Evolutionary conservation across 345 rosid genomes (phyloP).

Genomic region (Erucastrum elatum): DNA sequence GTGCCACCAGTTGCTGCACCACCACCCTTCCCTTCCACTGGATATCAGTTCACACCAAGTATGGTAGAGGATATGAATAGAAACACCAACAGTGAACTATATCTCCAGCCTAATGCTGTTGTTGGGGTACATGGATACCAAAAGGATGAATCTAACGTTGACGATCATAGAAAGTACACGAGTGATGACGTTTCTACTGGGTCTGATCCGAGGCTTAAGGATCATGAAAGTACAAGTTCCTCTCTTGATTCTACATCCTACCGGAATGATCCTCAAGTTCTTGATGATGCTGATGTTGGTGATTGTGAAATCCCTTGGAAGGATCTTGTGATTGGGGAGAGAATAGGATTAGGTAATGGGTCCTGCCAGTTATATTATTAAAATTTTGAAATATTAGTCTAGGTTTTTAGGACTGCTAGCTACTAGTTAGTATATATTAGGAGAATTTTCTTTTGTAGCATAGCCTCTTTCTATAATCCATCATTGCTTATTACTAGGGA

Average conservation of each 20-base stretch:
- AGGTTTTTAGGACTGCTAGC: not conserved
- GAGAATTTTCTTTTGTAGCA: not conserved
- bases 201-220: constrained; percentile 54
- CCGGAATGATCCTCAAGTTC: constrained; percentile 60
- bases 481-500: constrained; percentile 2
- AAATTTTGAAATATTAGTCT: not conserved
- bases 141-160: constrained; percentile 48
- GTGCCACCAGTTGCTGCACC: constrained; percentile 43
- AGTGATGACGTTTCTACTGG: constrained; percentile 58
- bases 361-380: constrained; percentile 15
- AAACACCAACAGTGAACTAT: constrained; percentile 39
- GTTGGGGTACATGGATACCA: constrained; percentile 38
- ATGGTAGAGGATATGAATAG: constrained; percentile 42
- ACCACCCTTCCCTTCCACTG: constrained; percentile 44
- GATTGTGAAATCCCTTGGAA: constrained; percentile 99
- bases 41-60: constrained; percentile 44
- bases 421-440: constrained; percentile 14
- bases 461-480: not conserved
- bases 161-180: constrained; percentile 51
- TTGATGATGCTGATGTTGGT: constrained; percentile 91
- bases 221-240: constrained; percentile 65
- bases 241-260: constrained; percentile 54
- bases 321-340: constrained; percentile 88
- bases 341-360: constrained; percentile 94
- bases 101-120: constrained; percentile 41